Percentiles rank a stretch among this genome's conserved stretches.
Conservation (phyloP, 257 asterid genomes). For the Osmanthus fragrans region DNA sequence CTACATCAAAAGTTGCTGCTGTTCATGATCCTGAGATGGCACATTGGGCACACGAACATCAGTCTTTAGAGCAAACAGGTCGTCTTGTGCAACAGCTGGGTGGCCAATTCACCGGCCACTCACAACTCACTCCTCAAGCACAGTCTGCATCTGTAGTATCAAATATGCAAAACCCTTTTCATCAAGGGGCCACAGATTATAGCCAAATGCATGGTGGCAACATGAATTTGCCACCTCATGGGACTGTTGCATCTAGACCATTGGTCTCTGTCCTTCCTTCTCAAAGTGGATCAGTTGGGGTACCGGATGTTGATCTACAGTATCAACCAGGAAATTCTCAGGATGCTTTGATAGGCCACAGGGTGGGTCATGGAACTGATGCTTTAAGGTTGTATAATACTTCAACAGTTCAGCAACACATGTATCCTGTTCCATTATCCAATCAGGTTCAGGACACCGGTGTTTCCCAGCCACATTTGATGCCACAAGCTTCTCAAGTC, state of each 20-base stretch:
- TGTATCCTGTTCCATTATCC: conserved; percentile 46
- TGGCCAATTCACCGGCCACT: conserved; percentile 49
- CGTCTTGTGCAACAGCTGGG: conserved; percentile 47
- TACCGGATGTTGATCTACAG: conserved; percentile 49
- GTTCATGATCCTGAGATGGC: conserved; percentile 43
- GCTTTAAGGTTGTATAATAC: conserved; percentile 49
- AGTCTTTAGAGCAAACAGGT: conserved; percentile 39
- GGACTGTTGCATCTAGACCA: conserved; percentile 40
- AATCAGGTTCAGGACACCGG: conserved; percentile 49
- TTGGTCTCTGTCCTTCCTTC: conserved; percentile 39
- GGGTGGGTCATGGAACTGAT: conserved; percentile 53
- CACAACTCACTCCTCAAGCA: conserved; percentile 43
- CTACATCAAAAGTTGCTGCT: conserved; percentile 40
- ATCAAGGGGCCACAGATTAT: conserved; percentile 42
- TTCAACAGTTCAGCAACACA: conserved; percentile 48
- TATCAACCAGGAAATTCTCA: conserved; percentile 56
- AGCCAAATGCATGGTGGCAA: conserved; percentile 47
- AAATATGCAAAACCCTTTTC: conserved; percentile 37
- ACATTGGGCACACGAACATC: conserved; percentile 60
- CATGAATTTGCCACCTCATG: conserved; percentile 41
- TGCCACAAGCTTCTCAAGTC: conserved; percentile 43
- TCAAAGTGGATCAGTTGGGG: conserved; percentile 46
- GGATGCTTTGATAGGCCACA: conserved; percentile 40
- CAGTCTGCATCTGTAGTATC: conserved; percentile 46
- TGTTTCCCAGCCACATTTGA: conserved; percentile 46